Evolutionary conservation across 257 asterid species (phyloP), one percentile per base, ranked within the genome.

Genomic region (Solanum chiquidenum): DNA sequence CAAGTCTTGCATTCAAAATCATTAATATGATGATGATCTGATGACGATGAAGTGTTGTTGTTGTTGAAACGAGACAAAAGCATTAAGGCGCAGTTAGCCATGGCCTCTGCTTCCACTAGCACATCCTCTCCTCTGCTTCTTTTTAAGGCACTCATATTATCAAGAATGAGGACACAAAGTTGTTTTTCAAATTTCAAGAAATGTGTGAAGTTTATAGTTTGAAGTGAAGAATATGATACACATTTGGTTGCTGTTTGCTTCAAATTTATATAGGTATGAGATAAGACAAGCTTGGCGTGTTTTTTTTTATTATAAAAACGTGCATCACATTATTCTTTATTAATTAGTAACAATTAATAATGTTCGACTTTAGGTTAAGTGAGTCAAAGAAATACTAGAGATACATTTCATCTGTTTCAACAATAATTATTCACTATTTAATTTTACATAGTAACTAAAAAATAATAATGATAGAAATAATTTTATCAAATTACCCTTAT

Each of bases 1-100:
- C 88, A 76, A 10, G 86, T 86, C 46, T 58, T 86, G 79, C 88
- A 86, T 83, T 75, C 76, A 75, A 86, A 86, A 16, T 85, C 64
- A 85, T 38, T 68, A 12, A 25, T 4, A 4, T 34, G 60, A 62
- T 23, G 86, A 35, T 49, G 64, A 23, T 64, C 7, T 85, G 34
- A 3, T 69, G 60, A 27, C 0, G 49, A 14, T 7, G 44, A 31
- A 72, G 44, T 2, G 16, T 9, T 72, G 14, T 72, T 73, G 49
- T 10, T 38, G 13, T 27, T 25, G 11, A 69, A 40, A 52, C 49
- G 74, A 44, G 69, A 85, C 5, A 86, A 38, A 10, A 86, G 49
- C 27, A 25, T 16, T 25, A 69, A 52, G 35, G 62, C 62, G 27
- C 71, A 86, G 16, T 69, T 21, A n/a, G 87, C 87, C 87, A 86